A percentile compares a stretch with the other conserved stretches of the same genome.
Conservation (phyloP, 208 protist genomes). For the Leishmania guyanensis region DNA sequence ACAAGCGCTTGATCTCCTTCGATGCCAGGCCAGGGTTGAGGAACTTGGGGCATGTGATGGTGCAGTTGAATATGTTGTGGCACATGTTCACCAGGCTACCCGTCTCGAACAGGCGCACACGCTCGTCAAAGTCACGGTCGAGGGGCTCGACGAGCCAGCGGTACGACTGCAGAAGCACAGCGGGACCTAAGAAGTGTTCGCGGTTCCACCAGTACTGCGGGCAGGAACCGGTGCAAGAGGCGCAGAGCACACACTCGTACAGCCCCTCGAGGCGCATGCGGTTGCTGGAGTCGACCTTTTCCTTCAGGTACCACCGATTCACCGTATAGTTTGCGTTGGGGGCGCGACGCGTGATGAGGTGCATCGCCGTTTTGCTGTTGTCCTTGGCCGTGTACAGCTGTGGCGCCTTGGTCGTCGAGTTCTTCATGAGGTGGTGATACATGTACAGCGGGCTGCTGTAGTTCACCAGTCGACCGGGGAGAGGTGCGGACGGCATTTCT, state of each 20-base stretch:
- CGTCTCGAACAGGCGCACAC: constrained; percentile 88
- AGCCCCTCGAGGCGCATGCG: constrained; percentile 84
- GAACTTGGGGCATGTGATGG: constrained; percentile 90
- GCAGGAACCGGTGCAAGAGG: constrained; percentile 86
- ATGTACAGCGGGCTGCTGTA: constrained; percentile 83
- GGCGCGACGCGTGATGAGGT: constrained; percentile 57
- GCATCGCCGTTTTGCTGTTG: constrained; percentile 85
- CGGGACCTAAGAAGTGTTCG: constrained; percentile 89
- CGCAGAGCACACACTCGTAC: constrained; percentile 92
- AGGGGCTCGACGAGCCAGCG: constrained; percentile 91
- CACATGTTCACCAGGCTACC: constrained; percentile 88
- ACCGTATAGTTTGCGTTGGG: constrained; percentile 55
- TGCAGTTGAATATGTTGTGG: constrained; percentile 94
- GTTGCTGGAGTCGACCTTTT: constrained; percentile 86
- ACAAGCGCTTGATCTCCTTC: constrained; percentile 90
- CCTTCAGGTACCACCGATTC: constrained; percentile 91
- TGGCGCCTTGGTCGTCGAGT: constrained; percentile 54
- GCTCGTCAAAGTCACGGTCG: constrained; percentile 84
- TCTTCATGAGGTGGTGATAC: constrained; percentile 79
- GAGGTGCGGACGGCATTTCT: constrained; percentile 72
- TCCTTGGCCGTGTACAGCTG: constrained; percentile 88
- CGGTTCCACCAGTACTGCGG: constrained; percentile 94
- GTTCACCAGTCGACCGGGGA: constrained; percentile 50
- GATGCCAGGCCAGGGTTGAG: constrained; percentile 87
- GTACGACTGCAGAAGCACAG: constrained; percentile 90